Conservation (phyloP, 2,329 filamentous ascomycete species). For the Trichoderma harzianum region DNA sequence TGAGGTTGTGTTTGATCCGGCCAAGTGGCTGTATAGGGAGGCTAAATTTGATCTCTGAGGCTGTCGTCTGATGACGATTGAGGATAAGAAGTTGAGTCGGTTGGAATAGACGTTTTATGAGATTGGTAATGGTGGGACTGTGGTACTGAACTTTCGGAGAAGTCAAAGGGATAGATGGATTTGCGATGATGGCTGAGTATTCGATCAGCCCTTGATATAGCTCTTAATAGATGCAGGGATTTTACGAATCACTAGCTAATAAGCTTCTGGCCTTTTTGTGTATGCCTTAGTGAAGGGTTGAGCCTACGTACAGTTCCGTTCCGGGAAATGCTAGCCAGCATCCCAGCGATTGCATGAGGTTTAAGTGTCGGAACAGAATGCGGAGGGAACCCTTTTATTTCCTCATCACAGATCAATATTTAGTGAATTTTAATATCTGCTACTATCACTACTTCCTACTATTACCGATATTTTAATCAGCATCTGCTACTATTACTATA, state of each 20-base stretch:
- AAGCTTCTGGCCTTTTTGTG: neutral
- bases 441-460: too few relatives aligned
- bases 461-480: too few relatives aligned
- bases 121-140: neutral
- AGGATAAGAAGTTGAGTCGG: neutral
- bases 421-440: too few relatives aligned
- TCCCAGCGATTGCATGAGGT: too few relatives aligned
- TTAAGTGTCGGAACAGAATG: too few relatives aligned
- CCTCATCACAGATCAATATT: too few relatives aligned
- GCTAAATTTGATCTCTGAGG: slow-evolving; percentile 18
- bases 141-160: neutral
- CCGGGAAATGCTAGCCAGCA: too few relatives aligned
- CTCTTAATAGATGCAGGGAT: neutral
- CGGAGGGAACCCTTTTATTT: too few relatives aligned
- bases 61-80: neutral
- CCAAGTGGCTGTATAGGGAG: slow-evolving; percentile 53
- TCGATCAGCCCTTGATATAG: neutral
- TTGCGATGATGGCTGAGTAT: neutral
- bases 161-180: neutral
- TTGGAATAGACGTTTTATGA: neutral
- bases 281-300: neutral
- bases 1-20: slow-evolving; percentile 61
- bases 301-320: neutral
- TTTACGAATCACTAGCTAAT: neutral
- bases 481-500: too few relatives aligned